A percentile compares a stretch with the other conserved stretches of the same genome.
Evolutionary conservation across 2,329 filamentous ascomycete species (phyloP).

Genomic region (Phoma sp.): DNA sequence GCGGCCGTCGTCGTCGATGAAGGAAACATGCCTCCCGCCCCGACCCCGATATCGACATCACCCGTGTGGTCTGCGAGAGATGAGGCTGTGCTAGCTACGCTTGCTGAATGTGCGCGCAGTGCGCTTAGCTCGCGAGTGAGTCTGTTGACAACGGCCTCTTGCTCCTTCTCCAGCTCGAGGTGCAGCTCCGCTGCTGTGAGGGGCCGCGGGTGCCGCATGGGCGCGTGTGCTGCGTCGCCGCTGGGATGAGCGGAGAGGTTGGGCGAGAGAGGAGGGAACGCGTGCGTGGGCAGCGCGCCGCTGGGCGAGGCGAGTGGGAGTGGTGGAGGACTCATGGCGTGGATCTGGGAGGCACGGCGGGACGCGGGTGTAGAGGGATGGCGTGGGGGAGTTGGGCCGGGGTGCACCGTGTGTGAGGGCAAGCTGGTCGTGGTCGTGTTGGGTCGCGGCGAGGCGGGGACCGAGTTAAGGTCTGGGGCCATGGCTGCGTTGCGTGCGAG

Average conservation of each 20-base stretch:
- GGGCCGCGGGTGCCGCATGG: slow-evolving; percentile 83
- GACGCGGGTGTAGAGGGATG: slow-evolving; percentile 33
- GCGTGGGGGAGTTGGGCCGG: slow-evolving; percentile 36
- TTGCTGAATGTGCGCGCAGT: slow-evolving; percentile 73
- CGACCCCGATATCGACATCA: slow-evolving; percentile 2
- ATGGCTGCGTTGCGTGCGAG: slow-evolving; percentile 36
- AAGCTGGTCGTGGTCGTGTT: slow-evolving; percentile 25
- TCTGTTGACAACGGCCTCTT: slow-evolving; percentile 94
- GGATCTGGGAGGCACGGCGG: slow-evolving; percentile 49
- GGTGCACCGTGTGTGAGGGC: slow-evolving; percentile 20
- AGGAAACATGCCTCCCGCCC: slow-evolving; percentile 33
- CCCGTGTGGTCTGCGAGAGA: slow-evolving; percentile 58
- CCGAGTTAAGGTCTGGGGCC: slow-evolving; percentile 57
- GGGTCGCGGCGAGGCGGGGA: slow-evolving; percentile 47
- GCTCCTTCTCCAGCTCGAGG: slow-evolving; percentile 88
- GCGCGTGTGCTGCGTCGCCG: slow-evolving; percentile 59
- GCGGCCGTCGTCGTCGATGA: slow-evolving; percentile 53
- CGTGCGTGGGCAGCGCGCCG: slow-evolving; percentile 35
- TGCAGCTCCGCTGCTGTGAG: slow-evolving; percentile 89
- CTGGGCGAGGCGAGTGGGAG: slow-evolving; percentile 49
- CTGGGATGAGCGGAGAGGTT: slow-evolving; percentile 22
- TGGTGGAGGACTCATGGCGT: slow-evolving; percentile 55
- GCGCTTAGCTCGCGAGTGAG: slow-evolving; percentile 86
- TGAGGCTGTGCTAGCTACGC: slow-evolving; percentile 64
- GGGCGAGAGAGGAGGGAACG: slow-evolving; percentile 48